phyloP scores from a whole-genome alignment of 331 rosid genomes.

The Quercus lobata region DNA sequence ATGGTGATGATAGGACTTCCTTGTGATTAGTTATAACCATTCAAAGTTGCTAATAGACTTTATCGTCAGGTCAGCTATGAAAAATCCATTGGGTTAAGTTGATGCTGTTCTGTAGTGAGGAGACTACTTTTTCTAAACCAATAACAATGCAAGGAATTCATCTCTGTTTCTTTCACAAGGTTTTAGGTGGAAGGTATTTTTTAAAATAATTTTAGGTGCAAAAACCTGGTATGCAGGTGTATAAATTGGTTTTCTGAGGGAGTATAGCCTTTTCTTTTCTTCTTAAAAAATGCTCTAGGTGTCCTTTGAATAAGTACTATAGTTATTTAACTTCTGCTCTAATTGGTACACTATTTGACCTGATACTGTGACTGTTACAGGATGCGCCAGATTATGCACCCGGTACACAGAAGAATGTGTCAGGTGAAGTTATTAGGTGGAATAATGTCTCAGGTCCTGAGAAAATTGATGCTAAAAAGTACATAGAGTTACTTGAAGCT shows the following conservation, averaged over 20 bases:
- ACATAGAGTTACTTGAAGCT: slow-evolving; percentile 92
- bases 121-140: not conserved
- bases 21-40: not conserved
- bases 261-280: not conserved
- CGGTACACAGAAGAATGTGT: slow-evolving; percentile 92
- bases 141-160: not conserved
- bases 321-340: not conserved
- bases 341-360: slow-evolving; percentile 17
- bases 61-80: not conserved
- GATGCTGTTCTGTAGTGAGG: not conserved
- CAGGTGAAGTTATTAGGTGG: slow-evolving; percentile 98
- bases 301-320: too few relatives aligned
- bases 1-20: not conserved
- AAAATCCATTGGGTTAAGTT: not conserved
- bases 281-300: too few relatives aligned
- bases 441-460: slow-evolving; percentile 84
- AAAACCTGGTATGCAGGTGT: not conserved
- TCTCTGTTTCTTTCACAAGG: not conserved
- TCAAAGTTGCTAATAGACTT: not conserved
- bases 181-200: not conserved
- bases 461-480: slow-evolving; percentile 85
- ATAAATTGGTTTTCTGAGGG: not conserved
- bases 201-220: not conserved
- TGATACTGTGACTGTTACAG: slow-evolving; percentile 41
- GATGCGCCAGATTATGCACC: slow-evolving; percentile 82